Conservation (phyloP, 139 green algal genomes). For the Coccomyxa sp. region DNA sequence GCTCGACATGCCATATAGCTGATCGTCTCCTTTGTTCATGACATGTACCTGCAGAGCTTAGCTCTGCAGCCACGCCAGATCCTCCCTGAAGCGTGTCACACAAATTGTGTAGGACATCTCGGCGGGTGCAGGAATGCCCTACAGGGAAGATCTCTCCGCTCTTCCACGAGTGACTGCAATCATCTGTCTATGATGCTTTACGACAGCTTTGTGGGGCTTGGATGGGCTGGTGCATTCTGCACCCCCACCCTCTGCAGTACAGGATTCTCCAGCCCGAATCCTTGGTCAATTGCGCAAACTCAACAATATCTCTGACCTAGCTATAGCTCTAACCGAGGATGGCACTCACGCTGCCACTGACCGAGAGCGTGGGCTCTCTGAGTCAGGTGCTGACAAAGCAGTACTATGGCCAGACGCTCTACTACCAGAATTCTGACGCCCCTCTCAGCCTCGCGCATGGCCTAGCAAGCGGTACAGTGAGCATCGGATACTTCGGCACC, state of each 20-base stretch:
- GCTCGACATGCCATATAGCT: no score
- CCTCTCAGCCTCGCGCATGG: neutral
- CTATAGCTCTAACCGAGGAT: neutral
- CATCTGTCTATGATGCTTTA: neutral
- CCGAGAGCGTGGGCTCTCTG: neutral
- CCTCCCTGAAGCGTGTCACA: neutral
- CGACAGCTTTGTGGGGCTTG: neutral
- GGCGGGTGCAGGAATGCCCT: neutral
- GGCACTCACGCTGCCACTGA: neutral
- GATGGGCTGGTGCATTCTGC: neutral
- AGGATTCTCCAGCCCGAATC: neutral
- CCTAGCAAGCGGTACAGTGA: neutral
- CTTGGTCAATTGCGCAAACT: no score
- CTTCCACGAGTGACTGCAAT: no score
- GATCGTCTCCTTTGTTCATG: no score
- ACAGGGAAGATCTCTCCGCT: no score
- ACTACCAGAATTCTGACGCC: neutral
- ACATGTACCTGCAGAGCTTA: neutral
- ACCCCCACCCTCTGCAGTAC: neutral
- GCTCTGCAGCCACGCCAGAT: neutral
- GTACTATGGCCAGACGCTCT: neutral
- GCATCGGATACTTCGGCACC: neutral
- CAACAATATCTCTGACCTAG: neutral
- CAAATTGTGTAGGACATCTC: neutral
- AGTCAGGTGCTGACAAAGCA: neutral